Evolutionary conservation across 306 rosid genomes (phyloP).

Genomic region (Pyrus pyrifolia): DNA sequence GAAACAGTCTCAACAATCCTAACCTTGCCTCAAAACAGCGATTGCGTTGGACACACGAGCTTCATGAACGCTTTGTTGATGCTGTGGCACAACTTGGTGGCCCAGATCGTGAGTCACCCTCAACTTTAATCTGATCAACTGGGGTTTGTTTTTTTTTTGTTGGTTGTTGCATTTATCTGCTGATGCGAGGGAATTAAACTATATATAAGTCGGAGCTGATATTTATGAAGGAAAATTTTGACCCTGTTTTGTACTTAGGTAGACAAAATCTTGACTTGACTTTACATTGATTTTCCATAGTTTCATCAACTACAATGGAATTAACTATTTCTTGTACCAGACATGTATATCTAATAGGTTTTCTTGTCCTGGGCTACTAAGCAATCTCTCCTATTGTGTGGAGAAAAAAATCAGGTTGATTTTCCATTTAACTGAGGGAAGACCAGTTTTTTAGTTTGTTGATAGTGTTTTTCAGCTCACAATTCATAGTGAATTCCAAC

Average conservation of each 20-base stretch:
- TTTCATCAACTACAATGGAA: background rate
- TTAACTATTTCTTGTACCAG: background rate
- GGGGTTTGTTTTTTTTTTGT: background rate
- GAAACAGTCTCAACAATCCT: conserved; percentile 52
- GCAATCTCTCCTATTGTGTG: background rate
- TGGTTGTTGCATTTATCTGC: conserved; percentile 2
- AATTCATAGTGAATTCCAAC: background rate
- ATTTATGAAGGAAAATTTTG: background rate
- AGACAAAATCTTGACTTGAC: background rate
- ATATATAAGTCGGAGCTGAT: background rate
- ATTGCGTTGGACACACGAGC: conserved; percentile 91
- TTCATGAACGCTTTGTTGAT: conserved; percentile 92
- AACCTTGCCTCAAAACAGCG: conserved; percentile 80
- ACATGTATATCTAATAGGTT: background rate
- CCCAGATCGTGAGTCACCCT: conserved; percentile 87
- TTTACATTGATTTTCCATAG: background rate
- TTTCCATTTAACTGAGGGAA: background rate
- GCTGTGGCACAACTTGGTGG: conserved; percentile 99
- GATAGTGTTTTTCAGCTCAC: background rate
- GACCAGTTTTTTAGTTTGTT: background rate
- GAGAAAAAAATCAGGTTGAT: background rate
- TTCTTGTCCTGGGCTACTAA: background rate
- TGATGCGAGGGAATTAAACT: background rate
- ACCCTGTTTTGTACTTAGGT: background rate
- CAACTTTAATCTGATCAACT: conserved; percentile 17